These are phyloP conservation scores for Orobanche coerulescens DNA, from an alignment of 257 asterid species.

Conservation along the genomic window DNA sequence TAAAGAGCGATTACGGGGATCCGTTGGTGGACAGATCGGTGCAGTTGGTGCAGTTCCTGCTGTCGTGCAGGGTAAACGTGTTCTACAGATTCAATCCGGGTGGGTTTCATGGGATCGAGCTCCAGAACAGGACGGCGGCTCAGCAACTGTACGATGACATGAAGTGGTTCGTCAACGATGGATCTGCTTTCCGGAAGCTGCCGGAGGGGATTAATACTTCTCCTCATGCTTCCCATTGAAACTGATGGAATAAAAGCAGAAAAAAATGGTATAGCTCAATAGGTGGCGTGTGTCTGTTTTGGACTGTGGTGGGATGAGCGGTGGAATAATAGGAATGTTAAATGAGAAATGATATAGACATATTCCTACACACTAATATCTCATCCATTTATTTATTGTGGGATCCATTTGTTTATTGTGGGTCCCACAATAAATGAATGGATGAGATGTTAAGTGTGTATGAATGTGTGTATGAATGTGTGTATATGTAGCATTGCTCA, in stretches of 20 bases:
- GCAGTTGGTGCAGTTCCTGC: constrained; percentile 16
- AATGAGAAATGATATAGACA: too few relatives aligned
- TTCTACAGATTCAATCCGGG: constrained; percentile 21
- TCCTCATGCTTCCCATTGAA: background rate
- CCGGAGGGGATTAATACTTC: background rate
- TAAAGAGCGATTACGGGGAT: constrained; percentile 25
- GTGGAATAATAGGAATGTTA: too few relatives aligned
- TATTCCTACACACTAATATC: too few relatives aligned
- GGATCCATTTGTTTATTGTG: too few relatives aligned
- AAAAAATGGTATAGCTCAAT: too few relatives aligned
- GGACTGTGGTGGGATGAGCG: too few relatives aligned
- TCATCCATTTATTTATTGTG: too few relatives aligned
- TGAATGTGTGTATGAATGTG: too few relatives aligned
- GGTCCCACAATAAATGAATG: too few relatives aligned
- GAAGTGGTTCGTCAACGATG: constrained; percentile 18
- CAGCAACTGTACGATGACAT: constrained; percentile 26
- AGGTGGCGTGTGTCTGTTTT: too few relatives aligned
- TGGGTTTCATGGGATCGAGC: constrained; percentile 26
- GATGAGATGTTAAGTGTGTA: too few relatives aligned
- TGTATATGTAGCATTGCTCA: too few relatives aligned
- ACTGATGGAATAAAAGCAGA: background rate
- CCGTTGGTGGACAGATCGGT: constrained; percentile 27
- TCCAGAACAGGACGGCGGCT: background rate
- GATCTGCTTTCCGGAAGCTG: background rate
- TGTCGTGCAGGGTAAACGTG: constrained; percentile 10